phyloP scores from a whole-genome alignment of 345 rosid species.

The Viola odorata region DNA sequence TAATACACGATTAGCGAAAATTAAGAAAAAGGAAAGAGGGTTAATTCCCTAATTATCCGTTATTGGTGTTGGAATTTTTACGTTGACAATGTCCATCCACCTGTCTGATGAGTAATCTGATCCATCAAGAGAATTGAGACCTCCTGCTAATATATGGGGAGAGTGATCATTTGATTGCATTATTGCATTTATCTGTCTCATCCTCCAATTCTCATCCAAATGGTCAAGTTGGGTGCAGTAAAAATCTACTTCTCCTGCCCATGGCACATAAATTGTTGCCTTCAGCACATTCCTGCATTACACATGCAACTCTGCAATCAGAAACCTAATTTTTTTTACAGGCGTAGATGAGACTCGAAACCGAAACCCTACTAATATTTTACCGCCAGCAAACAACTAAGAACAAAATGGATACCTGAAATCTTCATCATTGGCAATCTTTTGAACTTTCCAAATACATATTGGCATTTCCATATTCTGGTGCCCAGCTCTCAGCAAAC shows the following conservation, averaged over 20 bases:
- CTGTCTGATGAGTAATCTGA: slow-evolving; percentile 79
- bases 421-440: slow-evolving; percentile 75
- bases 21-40: background rate
- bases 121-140: slow-evolving; percentile 64
- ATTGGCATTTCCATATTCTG: slow-evolving; percentile 83
- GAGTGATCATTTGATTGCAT: slow-evolving; percentile 43
- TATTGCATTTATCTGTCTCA: slow-evolving; percentile 78
- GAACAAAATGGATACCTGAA: slow-evolving; percentile 50
- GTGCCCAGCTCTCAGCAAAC: slow-evolving; percentile 97
- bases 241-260: slow-evolving; percentile 82
- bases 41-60: background rate
- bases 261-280: slow-evolving; percentile 73
- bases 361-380: background rate
- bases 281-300: slow-evolving; percentile 71
- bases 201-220: slow-evolving; percentile 86
- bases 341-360: no score
- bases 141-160: slow-evolving; percentile 75
- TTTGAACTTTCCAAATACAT: slow-evolving; percentile 69
- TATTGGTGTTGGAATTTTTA: slow-evolving; percentile 3
- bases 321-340: background rate
- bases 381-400: no score
- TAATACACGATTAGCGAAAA: background rate
- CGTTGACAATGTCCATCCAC: slow-evolving; percentile 86
- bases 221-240: slow-evolving; percentile 92
- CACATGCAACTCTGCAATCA: background rate